Evolutionary conservation across 75 land plant species (phyloP).

Genomic region (Larix kaempferi): DNA sequence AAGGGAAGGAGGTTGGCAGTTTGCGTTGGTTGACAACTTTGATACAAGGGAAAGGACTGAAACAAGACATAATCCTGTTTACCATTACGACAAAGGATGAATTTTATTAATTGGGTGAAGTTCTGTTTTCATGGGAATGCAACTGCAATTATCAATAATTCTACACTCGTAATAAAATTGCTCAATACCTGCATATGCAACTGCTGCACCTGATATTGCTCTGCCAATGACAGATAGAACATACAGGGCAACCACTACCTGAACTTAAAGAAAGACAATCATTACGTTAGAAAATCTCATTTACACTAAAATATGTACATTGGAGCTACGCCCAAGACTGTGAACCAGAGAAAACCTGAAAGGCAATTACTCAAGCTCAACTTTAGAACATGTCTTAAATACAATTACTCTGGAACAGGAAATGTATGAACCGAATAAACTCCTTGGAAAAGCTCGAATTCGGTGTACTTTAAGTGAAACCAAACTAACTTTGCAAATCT

Average conservation of each 20-base stretch:
- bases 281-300: background rate
- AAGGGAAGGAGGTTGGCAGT: background rate
- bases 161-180: background rate
- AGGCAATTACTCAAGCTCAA: background rate
- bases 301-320: background rate
- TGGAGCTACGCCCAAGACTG: background rate
- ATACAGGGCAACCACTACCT: conserved; percentile 7
- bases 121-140: background rate
- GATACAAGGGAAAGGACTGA: background rate
- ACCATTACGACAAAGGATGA: background rate
- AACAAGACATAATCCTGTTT: conserved; percentile 6
- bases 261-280: background rate
- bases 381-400: background rate
- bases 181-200: conserved; percentile 5
- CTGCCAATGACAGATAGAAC: background rate
- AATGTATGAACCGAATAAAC: background rate
- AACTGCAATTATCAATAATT: background rate
- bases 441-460: background rate
- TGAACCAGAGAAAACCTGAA: background rate
- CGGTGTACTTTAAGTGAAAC: background rate
- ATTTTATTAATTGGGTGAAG: background rate
- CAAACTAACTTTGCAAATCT: background rate
- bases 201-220: conserved; percentile 4
- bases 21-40: background rate
- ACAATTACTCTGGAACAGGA: background rate